These are phyloP conservation scores for Thymus quinquecostatus DNA, from an alignment of 257 asterid genomes.

Conservation along the genomic window DNA sequence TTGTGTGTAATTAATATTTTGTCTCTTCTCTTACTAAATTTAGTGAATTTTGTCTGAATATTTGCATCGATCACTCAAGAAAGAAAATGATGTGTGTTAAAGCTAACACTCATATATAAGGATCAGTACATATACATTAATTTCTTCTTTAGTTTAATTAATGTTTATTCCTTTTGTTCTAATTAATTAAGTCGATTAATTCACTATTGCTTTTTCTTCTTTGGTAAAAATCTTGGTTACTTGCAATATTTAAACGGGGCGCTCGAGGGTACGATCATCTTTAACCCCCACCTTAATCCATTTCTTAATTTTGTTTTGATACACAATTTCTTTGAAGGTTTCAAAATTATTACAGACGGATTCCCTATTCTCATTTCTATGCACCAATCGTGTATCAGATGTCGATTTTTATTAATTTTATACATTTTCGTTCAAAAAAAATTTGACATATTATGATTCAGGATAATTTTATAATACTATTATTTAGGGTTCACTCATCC, in stretches of 20 bases:
- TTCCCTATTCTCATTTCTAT: no score
- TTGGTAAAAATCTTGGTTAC: not conserved
- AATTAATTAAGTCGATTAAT: not conserved
- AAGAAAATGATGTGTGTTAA: not conserved
- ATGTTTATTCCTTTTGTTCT: conserved; percentile 38
- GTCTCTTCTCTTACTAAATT: conserved; percentile 22
- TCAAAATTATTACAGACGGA: no score
- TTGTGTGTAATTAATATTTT: conserved; percentile 8
- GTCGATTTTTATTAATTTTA: no score
- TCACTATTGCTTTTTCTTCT: conserved; percentile 22
- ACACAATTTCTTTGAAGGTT: no score
- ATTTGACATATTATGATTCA: no score
- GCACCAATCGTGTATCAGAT: no score
- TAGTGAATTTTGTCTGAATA: conserved; percentile 21
- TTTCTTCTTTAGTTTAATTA: not conserved
- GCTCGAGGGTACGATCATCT: conserved; percentile 30
- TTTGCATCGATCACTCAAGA: not conserved
- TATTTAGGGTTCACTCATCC: no score
- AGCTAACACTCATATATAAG: not conserved
- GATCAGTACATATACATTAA: not conserved
- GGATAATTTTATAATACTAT: no score
- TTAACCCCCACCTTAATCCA: not conserved
- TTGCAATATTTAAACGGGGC: conserved; percentile 11
- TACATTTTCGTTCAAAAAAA: no score
- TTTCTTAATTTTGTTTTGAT: not conserved